These are phyloP conservation scores for Alternaria gansuensis DNA, from an alignment of 2,329 filamentous ascomycete species.

Conservation along the genomic window DNA sequence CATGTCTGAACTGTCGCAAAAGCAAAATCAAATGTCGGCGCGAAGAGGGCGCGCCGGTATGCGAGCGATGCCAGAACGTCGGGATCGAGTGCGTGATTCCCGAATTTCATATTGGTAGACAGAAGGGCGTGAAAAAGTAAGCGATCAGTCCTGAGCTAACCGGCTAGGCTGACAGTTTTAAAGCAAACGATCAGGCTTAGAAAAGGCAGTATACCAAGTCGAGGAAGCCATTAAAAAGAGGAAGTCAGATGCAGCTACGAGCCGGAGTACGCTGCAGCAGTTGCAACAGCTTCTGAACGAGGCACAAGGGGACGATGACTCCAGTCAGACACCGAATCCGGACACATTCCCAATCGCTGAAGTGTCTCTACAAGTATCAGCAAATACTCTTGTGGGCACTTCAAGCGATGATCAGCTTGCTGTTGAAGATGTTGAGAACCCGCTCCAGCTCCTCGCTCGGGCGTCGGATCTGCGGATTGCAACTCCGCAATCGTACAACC, in stretches of 20 bases:
- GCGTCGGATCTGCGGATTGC: slow-evolving; percentile 74
- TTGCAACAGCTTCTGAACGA: slow-evolving; percentile 62
- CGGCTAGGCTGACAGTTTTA: slow-evolving; percentile 15
- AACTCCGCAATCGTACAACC: slow-evolving; percentile 43
- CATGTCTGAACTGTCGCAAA: slow-evolving; percentile 70
- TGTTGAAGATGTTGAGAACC: slow-evolving; percentile 78
- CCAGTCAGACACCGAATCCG: slow-evolving; percentile 4
- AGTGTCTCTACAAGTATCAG: slow-evolving; percentile 13
- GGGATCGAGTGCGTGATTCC: slow-evolving; percentile 70
- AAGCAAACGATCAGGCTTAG: slow-evolving; percentile 76
- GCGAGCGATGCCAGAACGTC: slow-evolving; percentile 68
- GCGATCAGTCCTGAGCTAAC: slow-evolving; percentile 19
- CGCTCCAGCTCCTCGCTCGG: slow-evolving; percentile 74
- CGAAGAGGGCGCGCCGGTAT: slow-evolving; percentile 63
- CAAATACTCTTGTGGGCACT: slow-evolving; percentile 40
- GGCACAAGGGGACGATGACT: slow-evolving; percentile 51
- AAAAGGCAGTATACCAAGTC: slow-evolving; percentile 77
- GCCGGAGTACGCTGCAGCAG: slow-evolving; percentile 40
- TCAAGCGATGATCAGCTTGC: slow-evolving; percentile 60
- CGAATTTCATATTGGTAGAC: slow-evolving; percentile 74
- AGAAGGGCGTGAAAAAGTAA: slow-evolving; percentile 81
- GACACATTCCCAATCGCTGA: slow-evolving; percentile 12
- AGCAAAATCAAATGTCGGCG: slow-evolving; percentile 71
- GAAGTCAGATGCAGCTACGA: slow-evolving; percentile 36
- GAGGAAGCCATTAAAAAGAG: slow-evolving; percentile 66